Evolutionary conservation across 225 moss, liverwort and hornwort genomes (phyloP), one percentile per base, ranked within the genome.

Genomic region (Climacium dendroides): DNA sequence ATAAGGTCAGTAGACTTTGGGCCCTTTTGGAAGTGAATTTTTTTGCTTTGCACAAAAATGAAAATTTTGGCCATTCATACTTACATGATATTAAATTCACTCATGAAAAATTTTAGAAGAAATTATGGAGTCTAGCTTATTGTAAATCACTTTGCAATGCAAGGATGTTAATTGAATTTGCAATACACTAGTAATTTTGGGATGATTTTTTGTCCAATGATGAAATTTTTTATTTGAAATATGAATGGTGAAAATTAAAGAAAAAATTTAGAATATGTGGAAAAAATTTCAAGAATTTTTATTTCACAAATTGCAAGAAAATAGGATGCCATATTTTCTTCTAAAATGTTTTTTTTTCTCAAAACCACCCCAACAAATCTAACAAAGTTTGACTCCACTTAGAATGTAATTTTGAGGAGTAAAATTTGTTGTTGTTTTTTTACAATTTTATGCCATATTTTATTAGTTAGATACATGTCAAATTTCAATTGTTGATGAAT

Each of bases 291-390:
- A 37, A 66, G 20, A n/a, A 66, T 7, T 22, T n/a, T 66, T 22
- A 66, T 12, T 37, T 22, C 7, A 22, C 1, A 22, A 4, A n/a
- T n/a, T 66, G 22, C 1, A 66, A 37, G 12, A 22, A 19, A 35
- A 19, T 35, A n/a, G n/a, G n/a, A n/a, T n/a, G n/a, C n/a, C n/a
- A n/a, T n/a, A n/a, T n/a, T n/a, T n/a, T n/a, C n/a, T n/a, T n/a
- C n/a, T n/a, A n/a, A n/a, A n/a, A n/a, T n/a, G n/a, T n/a, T n/a
- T n/a, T n/a, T 11, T 66, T 37, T 22, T 32, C 1, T n/a, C 20
- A 3, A n/a, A 66, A 20, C 1, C 19, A 2, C 9, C 2, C 19
- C 4, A 66, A 22, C 1, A 22, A 6, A 22, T 12, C 12, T n/a
- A n/a, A n/a, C 1, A n/a, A n/a, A n/a, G 9, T n/a, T n/a, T 66